Conservation (phyloP, 306 rosid genomes). For the Malus sylvestris region DNA sequence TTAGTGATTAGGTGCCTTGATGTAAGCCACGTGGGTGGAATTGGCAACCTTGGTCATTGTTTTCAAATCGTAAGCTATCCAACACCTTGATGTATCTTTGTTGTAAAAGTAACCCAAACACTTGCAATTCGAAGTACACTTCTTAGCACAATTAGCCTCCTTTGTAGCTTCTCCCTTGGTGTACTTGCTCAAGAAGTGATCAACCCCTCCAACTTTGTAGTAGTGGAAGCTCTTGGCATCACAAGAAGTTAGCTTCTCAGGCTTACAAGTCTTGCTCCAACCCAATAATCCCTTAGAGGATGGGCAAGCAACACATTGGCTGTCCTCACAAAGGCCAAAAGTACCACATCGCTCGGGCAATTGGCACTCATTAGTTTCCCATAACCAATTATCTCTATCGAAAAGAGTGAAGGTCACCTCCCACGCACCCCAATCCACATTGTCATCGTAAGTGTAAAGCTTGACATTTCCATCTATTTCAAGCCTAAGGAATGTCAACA, state of each 20-base stretch:
- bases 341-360: constrained; percentile 46
- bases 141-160: constrained; percentile 40
- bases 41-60: constrained; percentile 30
- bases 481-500: constrained; percentile 41
- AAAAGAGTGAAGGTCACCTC: constrained; percentile 40
- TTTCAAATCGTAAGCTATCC: constrained; percentile 47
- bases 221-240: constrained; percentile 36
- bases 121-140: constrained; percentile 49
- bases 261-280: constrained; percentile 48
- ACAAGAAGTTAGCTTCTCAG: constrained; percentile 34
- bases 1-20: constrained; percentile 32
- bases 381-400: constrained; percentile 19
- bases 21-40: constrained; percentile 30
- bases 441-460: constrained; percentile 36
- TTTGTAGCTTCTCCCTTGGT: constrained; percentile 30
- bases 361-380: constrained; percentile 47
- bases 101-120: constrained; percentile 58
- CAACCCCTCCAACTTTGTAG: constrained; percentile 54
- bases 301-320: constrained; percentile 64
- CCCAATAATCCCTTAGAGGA: constrained; percentile 39
- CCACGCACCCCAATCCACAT: constrained; percentile 41
- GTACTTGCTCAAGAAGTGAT: constrained; percentile 54
- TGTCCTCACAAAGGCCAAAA: constrained; percentile 57
- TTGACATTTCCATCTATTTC: constrained; percentile 53
- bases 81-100: constrained; percentile 37